Evolutionary conservation across 495 filamentous ascomycete species (phyloP).

Genomic region (Penicillium paxilli): DNA sequence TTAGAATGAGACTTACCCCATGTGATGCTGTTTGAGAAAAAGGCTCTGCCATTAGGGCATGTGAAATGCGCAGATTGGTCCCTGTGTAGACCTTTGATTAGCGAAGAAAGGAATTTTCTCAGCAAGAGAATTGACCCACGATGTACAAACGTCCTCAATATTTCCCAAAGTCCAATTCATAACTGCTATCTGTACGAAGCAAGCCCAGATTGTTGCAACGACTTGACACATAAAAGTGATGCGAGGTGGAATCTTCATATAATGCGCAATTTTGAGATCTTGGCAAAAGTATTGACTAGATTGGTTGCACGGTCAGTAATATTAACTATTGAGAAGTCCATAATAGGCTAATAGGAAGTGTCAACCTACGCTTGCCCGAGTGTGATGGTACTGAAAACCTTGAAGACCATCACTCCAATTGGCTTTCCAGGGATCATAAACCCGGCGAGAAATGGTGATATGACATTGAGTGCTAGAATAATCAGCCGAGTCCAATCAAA

Average conservation of each 20-base stretch:
- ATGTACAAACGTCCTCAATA: slow-evolving; percentile 57
- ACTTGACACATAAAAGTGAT: slow-evolving; percentile 65
- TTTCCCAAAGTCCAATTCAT: slow-evolving; percentile 58
- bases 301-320: no score
- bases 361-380: slow-evolving; percentile 41
- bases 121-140: slow-evolving; percentile 41
- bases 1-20: slow-evolving; percentile 28
- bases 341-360: not conserved
- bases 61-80: slow-evolving; percentile 43
- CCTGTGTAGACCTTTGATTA: slow-evolving; percentile 8
- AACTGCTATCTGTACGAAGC: slow-evolving; percentile 58
- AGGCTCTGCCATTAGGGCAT: slow-evolving; percentile 59
- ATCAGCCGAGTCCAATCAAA: not conserved
- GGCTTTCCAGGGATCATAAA: slow-evolving; percentile 64
- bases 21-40: slow-evolving; percentile 63
- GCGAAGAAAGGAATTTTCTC: not conserved
- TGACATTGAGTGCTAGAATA: slow-evolving; percentile 53
- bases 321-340: not conserved
- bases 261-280: slow-evolving; percentile 50
- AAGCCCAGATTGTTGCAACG: slow-evolving; percentile 57
- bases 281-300: slow-evolving; percentile 17
- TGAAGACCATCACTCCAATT: slow-evolving; percentile 65
- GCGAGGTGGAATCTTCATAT: slow-evolving; percentile 65
- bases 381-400: slow-evolving; percentile 66
- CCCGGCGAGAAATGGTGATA: slow-evolving; percentile 63